Evolutionary conservation across 108 stramenopile species (phyloP).

Genomic region (Hondaea fermentalgiana): DNA sequence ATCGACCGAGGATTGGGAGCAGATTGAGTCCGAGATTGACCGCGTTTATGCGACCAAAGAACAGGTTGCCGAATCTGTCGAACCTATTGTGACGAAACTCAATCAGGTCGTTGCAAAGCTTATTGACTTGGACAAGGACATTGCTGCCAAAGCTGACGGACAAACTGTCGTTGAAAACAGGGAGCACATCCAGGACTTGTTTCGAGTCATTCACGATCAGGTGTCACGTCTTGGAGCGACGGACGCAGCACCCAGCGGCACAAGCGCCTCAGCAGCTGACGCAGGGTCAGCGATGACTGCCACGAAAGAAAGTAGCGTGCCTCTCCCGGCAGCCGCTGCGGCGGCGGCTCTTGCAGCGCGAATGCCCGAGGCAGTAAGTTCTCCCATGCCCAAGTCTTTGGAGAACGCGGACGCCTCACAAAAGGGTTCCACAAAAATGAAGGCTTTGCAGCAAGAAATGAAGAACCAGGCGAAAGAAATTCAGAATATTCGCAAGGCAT

Average conservation of each 20-base stretch:
- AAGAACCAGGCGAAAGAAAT: not conserved
- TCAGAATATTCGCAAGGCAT: not conserved
- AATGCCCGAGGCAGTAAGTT: no score
- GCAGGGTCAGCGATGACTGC: not conserved
- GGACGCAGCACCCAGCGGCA: not conserved
- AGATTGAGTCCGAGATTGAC: not conserved
- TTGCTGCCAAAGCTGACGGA: not conserved
- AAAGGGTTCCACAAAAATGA: not conserved
- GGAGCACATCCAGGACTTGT: not conserved
- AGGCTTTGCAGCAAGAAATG: not conserved
- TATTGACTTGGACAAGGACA: not conserved
- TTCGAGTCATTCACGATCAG: not conserved
- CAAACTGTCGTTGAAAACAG: constrained; percentile 1
- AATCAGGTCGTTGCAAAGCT: not conserved
- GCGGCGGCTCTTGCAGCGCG: no score
- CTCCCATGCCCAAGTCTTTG: not conserved
- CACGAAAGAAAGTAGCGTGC: no score
- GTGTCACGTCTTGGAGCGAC: not conserved
- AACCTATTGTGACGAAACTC: not conserved
- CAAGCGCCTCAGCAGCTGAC: not conserved
- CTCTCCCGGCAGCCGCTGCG: no score
- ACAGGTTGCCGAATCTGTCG: not conserved
- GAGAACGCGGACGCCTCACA: not conserved
- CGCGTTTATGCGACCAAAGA: not conserved
- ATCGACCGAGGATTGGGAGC: not conserved